These are phyloP conservation scores for Penicillium capsulatum DNA, from an alignment of 2,329 filamentous ascomycete species.

Conservation along the genomic window DNA sequence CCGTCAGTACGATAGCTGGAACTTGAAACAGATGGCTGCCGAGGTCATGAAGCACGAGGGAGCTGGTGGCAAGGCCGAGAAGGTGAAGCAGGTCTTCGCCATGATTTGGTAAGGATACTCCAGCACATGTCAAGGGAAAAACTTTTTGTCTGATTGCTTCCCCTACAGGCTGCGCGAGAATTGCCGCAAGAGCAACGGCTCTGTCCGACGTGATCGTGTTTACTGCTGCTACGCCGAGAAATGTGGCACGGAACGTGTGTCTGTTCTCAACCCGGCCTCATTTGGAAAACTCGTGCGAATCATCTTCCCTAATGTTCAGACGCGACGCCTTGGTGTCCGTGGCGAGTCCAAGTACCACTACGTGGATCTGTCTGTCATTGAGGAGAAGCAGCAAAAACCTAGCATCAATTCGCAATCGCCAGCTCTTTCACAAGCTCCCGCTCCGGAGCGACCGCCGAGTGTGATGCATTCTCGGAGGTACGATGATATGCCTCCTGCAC, in stretches of 20 bases:
- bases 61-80: constrained; percentile 48
- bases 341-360: constrained; percentile 99
- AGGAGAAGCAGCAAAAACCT: constrained; percentile 41
- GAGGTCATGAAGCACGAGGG: constrained; percentile 50
- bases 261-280: constrained; percentile 91
- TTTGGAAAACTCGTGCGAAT: constrained; percentile 97
- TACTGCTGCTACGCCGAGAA: constrained; percentile 93
- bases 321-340: constrained; percentile 81
- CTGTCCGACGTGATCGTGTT: constrained; percentile 85
- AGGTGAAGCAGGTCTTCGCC: constrained; percentile 51
- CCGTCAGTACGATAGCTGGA: constrained; percentile 45
- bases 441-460: constrained; percentile 25
- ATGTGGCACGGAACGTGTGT: constrained; percentile 89
- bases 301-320: constrained; percentile 92
- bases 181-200: constrained; percentile 50
- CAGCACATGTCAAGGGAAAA: too few relatives aligned
- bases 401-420: constrained; percentile 26
- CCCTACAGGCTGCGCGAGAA: constrained; percentile 49
- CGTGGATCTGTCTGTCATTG: constrained; percentile 48
- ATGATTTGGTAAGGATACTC: constrained; percentile 48
- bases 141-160: too few relatives aligned
- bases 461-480: constrained; percentile 32
- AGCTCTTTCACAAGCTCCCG: constrained; percentile 17
- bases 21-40: constrained; percentile 45
- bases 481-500: constrained; percentile 3